Conservation (phyloP, 331 rosid genomes). For the Cydonia oblonga region DNA sequence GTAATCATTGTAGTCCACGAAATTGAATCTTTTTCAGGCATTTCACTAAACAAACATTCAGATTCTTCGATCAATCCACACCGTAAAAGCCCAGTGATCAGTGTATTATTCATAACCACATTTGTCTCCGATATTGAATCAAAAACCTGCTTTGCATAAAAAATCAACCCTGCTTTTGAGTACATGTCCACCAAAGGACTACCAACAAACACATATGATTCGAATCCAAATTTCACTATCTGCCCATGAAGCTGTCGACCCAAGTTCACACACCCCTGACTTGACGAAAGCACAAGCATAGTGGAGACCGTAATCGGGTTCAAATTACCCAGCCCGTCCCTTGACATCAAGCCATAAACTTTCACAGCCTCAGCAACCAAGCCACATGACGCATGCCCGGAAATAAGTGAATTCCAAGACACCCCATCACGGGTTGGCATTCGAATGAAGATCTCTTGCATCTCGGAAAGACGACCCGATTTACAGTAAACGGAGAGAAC, state of each 20-base stretch:
- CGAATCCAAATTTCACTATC: conserved; percentile 54
- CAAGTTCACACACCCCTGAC: conserved; percentile 29
- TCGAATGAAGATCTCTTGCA: conserved; percentile 36
- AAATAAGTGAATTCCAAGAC: conserved; percentile 54
- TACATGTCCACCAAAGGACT: conserved; percentile 78
- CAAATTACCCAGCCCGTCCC: conserved; percentile 31
- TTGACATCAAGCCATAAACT: conserved; percentile 37
- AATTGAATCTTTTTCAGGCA: conserved; percentile 57
- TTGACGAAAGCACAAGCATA: conserved; percentile 55
- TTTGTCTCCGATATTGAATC: conserved; percentile 42
- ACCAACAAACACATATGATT: conserved; percentile 48
- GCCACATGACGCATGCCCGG: conserved; percentile 39
- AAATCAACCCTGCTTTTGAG: conserved; percentile 39
- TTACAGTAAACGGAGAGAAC: conserved; percentile 49
- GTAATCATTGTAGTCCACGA: conserved; percentile 74
- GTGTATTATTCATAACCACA: conserved; percentile 58
- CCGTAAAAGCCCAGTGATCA: conserved; percentile 50
- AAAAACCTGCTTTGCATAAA: conserved; percentile 48
- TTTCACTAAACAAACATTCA: conserved; percentile 30
- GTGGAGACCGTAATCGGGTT: conserved; percentile 52
- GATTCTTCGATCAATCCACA: conserved; percentile 49
- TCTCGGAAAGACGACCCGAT: conserved; percentile 27
- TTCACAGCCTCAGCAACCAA: conserved; percentile 28
- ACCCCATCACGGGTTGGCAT: conserved; percentile 49
- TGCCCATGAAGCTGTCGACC: conserved; percentile 72